A percentile compares a stretch with the other conserved stretches of the same genome.
Conservation (phyloP, 768 basidiomycete species). For the Russula griseocarnosa region DNA sequence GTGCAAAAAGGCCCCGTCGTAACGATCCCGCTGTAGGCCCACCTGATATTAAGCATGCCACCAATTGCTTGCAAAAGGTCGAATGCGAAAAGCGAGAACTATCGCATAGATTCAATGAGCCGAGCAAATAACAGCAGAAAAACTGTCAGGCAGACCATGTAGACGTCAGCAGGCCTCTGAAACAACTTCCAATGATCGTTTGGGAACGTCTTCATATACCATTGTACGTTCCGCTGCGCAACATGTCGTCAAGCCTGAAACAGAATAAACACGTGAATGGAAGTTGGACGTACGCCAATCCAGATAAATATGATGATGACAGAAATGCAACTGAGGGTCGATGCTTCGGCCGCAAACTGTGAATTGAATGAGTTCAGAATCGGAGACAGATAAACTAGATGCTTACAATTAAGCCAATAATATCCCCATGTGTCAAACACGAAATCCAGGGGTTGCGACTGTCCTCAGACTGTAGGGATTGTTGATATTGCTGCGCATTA, state of each 20-base stretch:
- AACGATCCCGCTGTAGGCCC: slow-evolving; percentile 35
- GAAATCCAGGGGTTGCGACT: slow-evolving; percentile 1
- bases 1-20: slow-evolving; percentile 36
- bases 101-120: slow-evolving; percentile 26
- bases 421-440: slow-evolving; percentile 37
- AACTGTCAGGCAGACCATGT: slow-evolving; percentile 36
- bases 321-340: too few species aligned
- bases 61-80: slow-evolving; percentile 41
- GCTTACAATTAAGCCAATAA: slow-evolving; percentile 38
- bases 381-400: background rate
- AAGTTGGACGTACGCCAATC: too few species aligned
- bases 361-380: background rate
- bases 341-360: slow-evolving; percentile 31
- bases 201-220: slow-evolving; percentile 3
- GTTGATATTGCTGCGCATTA: background rate
- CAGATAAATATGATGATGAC: background rate
- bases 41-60: slow-evolving; percentile 38
- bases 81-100: slow-evolving; percentile 32
- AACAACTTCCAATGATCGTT: slow-evolving; percentile 30
- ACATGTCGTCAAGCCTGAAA: background rate
- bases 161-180: slow-evolving; percentile 39
- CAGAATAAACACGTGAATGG: too few species aligned
- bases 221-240: slow-evolving; percentile 16
- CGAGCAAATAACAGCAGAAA: background rate
- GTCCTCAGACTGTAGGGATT: background rate